Conservation (phyloP, 495 filamentous ascomycete species). For the Apiosordaria backusii region DNA sequence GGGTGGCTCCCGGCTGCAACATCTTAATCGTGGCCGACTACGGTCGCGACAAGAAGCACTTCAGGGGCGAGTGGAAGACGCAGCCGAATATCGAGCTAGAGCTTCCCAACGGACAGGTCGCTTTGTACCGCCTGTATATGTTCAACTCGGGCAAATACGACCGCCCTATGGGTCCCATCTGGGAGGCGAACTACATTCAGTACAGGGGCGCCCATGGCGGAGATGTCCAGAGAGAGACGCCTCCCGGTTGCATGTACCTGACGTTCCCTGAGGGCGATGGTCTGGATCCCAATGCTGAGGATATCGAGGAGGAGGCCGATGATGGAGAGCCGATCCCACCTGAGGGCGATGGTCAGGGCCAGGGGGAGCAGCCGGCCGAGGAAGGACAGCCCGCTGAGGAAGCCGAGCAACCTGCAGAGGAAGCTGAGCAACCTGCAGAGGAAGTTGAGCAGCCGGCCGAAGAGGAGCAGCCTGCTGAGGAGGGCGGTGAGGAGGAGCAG, state of each 20-base stretch:
- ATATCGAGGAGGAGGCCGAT: background rate
- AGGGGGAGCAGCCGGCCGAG: background rate
- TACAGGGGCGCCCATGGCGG: background rate
- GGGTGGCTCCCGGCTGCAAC: background rate
- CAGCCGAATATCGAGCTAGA: background rate
- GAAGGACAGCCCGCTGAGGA: background rate
- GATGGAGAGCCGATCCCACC: background rate
- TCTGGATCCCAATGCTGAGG: background rate
- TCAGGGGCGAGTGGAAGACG: conserved; percentile 1
- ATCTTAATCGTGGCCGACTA: conserved; percentile 5
- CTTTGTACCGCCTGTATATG: background rate
- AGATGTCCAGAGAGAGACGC: background rate
- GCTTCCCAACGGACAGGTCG: background rate
- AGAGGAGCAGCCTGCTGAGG: background rate
- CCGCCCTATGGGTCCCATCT: background rate
- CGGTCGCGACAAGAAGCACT: background rate
- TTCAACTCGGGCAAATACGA: conserved; percentile 1
- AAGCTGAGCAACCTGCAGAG: background rate
- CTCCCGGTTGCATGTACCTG: conserved; percentile 2
- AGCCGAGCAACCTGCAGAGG: background rate
- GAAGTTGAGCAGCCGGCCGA: background rate
- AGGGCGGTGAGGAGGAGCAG: background rate
- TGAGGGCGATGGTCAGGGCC: background rate
- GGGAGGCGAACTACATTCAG: conserved; percentile 6
- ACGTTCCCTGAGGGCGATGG: background rate